Conservation (phyloP, 2,329 filamentous ascomycete genomes). For the Metarhizium robertsii region DNA sequence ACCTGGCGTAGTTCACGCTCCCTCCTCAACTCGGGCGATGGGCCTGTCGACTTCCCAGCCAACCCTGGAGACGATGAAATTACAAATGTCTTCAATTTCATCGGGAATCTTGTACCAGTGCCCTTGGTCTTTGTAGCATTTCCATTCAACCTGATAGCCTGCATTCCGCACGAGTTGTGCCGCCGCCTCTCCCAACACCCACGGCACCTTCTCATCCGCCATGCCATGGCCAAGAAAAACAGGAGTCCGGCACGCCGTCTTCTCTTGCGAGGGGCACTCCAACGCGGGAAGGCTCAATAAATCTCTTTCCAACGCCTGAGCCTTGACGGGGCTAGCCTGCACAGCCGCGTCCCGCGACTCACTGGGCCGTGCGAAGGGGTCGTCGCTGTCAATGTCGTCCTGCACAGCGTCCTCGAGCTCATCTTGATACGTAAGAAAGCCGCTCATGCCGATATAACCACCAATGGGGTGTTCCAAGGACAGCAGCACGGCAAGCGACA, state of each 20-base stretch:
- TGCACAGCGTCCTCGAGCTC: conserved; percentile 21
- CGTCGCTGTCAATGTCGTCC: conserved; percentile 10
- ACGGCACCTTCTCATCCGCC: conserved; percentile 27
- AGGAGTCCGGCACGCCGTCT: conserved; percentile 19
- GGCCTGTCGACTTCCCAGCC: too few relatives aligned
- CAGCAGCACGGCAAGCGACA: conserved; percentile 31
- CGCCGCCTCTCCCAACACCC: conserved; percentile 21
- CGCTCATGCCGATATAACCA: conserved; percentile 37
- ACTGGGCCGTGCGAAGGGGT: conserved; percentile 11
- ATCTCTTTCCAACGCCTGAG: conserved; percentile 15
- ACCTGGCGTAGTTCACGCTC: too few relatives aligned
- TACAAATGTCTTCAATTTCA: conserved; percentile 31
- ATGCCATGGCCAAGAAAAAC: conserved; percentile 34
- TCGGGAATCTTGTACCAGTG: conserved; percentile 41
- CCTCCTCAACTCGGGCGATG: too few relatives aligned
- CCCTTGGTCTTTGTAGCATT: conserved; percentile 28
- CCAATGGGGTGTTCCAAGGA: conserved; percentile 26
- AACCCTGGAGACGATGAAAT: conserved; percentile 15
- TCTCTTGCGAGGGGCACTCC: conserved; percentile 2
- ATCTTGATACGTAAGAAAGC: conserved; percentile 31
- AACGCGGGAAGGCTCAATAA: conserved; percentile 16
- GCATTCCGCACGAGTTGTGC: conserved; percentile 15
- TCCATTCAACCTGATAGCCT: conserved; percentile 17
- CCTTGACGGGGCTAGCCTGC: too few relatives aligned
- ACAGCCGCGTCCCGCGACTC: too few relatives aligned